These are phyloP conservation scores for Phytopythium aichiense DNA, from an alignment of 352 stramenopile species.

Conservation along the genomic window DNA sequence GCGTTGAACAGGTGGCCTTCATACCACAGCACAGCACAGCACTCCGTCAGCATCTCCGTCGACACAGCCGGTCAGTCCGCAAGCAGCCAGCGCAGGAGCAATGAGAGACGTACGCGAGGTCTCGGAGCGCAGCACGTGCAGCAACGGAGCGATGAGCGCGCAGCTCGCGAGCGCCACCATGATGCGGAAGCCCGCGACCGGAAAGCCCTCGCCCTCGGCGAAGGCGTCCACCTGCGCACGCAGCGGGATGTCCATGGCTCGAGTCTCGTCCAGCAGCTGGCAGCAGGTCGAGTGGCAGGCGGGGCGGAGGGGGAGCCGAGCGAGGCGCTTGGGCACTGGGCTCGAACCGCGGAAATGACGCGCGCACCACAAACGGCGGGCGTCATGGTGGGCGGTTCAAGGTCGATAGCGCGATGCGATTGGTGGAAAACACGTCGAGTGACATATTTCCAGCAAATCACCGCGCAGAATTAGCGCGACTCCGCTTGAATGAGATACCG, in stretches of 20 bases:
- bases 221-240: conserved; percentile 65
- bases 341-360: conserved; percentile 7
- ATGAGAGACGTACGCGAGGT: conserved; percentile 42
- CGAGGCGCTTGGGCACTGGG: not conserved
- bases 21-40: not conserved
- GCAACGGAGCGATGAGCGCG: conserved; percentile 60
- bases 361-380: conserved; percentile 9
- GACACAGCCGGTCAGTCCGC: not conserved
- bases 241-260: conserved; percentile 40
- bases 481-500: not conserved
- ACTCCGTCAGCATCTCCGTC: not conserved
- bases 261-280: not conserved
- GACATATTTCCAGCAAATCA: conserved; percentile 18
- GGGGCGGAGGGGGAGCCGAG: too few relatives aligned
- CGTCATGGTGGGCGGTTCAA: not conserved
- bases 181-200: conserved; percentile 71
- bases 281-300: not conserved
- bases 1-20: conserved; percentile 77
- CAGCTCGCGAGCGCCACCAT: conserved; percentile 67
- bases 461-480: not conserved
- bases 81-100: not conserved
- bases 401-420: conserved; percentile 13
- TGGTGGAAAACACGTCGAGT: conserved; percentile 20
- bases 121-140: conserved; percentile 53
- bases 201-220: conserved; percentile 65